Base-by-base conservation (phyloP, 2,329 filamentous ascomycete species). In the Xylariaceae sp. region DNA sequence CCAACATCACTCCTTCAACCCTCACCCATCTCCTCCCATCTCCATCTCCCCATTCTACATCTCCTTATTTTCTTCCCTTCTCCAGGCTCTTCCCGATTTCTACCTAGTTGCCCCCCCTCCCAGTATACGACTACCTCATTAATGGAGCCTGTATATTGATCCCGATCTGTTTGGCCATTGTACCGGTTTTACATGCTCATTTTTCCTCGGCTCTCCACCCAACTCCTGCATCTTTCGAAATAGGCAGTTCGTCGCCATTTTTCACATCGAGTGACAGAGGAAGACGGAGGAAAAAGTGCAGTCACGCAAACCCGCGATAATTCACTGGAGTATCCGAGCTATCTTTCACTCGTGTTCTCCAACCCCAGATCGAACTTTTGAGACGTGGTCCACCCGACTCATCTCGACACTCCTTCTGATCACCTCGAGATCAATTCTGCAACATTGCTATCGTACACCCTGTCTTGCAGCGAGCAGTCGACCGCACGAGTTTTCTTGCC, bases 131-230 rank as follows among this genome's bases (percentile, higher is more conserved):
- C 53, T 61, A 64, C 60, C 62, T 63, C 61, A 58, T 60, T 69
- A 68, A 69, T 69, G 65, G 64, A 65, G 66, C 64, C 66, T 68
- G 66, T 69, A 68, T 69, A 69, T 69, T 68, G 66, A 67, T 58
- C 56, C 57, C 60, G 61, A 60, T 63, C 61, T 55, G 59, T 63
- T 65, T 66, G 64, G 64, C 63, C 60, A 60, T 61, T 61, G 51
- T 67, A 61, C 59, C 51, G 53, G 46, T 58, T 60, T 60, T 60
- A 44, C 56, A 50, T 50, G 42, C 54, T 56, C 50, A 53, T 54
- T 50, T 59, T 49, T 56, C 53, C 57, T 42, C 39, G 22, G 45
- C 45, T 34, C 48, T 39, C 50, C 48, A 28, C 56, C 44, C 44
- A 51, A 53, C 45, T 45, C 50, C 55, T 61, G 55, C 50, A 54